A percentile compares a stretch with the other conserved stretches of the same genome.
Evolutionary conservation across 441 rosid genomes (phyloP).

Genomic region (Kokia cookei): DNA sequence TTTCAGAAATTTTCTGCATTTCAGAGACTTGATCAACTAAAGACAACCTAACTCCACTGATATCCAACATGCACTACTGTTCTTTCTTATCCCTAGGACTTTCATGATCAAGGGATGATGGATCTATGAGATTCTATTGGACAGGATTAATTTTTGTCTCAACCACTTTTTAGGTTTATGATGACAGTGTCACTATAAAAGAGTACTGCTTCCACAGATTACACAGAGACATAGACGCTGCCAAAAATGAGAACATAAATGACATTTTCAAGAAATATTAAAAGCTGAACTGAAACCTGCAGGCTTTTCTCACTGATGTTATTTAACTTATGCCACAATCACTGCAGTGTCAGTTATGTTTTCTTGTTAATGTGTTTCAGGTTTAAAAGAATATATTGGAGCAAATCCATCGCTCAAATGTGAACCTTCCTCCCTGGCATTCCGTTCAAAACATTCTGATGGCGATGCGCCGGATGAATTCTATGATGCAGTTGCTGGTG

Average conservation of each 20-base stretch:
- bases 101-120: not conserved
- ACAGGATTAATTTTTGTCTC: not conserved
- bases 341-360: constrained; percentile 2
- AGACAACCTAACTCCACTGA: not conserved
- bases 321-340: not conserved
- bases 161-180: not conserved
- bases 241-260: not conserved
- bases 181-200: not conserved
- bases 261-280: not conserved
- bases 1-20: not conserved
- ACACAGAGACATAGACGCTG: not conserved
- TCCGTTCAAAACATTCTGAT: constrained; percentile 53
- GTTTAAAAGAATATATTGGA: constrained; percentile 89
- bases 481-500: constrained; percentile 82
- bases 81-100: not conserved
- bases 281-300: not conserved
- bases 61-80: not conserved
- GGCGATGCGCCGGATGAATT: constrained; percentile 76
- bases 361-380: constrained; percentile 38
- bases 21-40: constrained; percentile 2
- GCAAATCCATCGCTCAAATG: constrained; percentile 81
- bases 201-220: not conserved
- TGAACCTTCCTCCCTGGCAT: constrained; percentile 43
- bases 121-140: not conserved
- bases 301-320: not conserved